Evolutionary conservation across 768 basidiomycete species (phyloP), one percentile per base, ranked within the genome.

Genomic region (Daedalea quercina): DNA sequence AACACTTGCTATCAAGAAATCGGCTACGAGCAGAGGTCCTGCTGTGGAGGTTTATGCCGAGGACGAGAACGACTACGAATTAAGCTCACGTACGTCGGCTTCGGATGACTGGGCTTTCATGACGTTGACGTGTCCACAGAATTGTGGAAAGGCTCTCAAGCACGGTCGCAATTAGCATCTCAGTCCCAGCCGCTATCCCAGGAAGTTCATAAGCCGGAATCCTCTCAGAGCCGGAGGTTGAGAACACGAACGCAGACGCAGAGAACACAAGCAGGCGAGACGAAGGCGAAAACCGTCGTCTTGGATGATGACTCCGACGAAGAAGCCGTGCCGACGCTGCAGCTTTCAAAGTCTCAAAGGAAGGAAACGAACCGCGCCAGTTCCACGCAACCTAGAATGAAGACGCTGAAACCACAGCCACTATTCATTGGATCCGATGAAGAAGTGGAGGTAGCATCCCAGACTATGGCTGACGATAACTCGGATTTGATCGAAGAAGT

Each of bases 1-100:
- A 70, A 75, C 69, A 17, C 46, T 50, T 3, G 17, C 50, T n/a
- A 19, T 50, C 6, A 4, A 75, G 73, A 73, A 65, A 59, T 56
- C 56, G 7, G 52, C 53, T 3, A 53, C 48, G 2, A 60, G 58
- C 13, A 54, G 64, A 12, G 64, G 65, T 33, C 62, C 68, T 19
- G 73, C 69, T 17, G 66, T 89, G 17, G 79, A 82, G 31, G 69
- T 89, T 15, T 67, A 81, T 50, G 64, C 72, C 3, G 74, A 63
- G 46, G 74, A 78, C 13, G 76, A 76, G 3, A 74, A 76, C 46
- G 82, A 84, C 55, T 76, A 76, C 53, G 81, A 78, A 0, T 69
- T 80, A 56, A 82, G 78, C 3, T 61, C 74, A 41, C 67, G 83
- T 84, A 56, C 52, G 73, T 65, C 50, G 46, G 28, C 20, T 42